Base-by-base conservation (phyloP, 352 stramenopile species). In the Pythium insidiosum region DNA sequence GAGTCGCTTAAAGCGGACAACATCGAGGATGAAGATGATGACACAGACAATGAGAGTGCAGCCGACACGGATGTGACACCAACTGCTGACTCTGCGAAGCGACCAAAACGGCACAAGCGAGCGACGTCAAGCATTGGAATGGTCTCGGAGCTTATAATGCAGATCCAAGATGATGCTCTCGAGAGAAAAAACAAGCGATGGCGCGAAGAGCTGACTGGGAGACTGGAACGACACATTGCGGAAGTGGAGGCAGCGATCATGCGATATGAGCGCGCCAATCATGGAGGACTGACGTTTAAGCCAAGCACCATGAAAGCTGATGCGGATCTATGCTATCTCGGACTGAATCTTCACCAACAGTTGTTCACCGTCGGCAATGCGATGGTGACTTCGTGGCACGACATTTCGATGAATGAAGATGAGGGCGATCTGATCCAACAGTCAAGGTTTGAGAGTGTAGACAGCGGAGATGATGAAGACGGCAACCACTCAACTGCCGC, bases 281-380 rank as follows among this genome's bases (percentile, higher is more conserved):
- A 88, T 21, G 72, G 53, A 0, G 76, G 74, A 1, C 56, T 89
- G 18, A 89, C 74, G 12, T 94, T 94, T 36, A 94, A 94, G 50
- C 81, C 81, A 6, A 89, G 75, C 45, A 94, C 81, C 2, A 91
- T 88, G 72, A 94, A 94, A 66, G 77, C 76, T 9, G 76, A 94
- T 55, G 61, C 73, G 0, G 65, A 73, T 28, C 54, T 94, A 18
- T 66, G 78, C 35, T 94, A 89, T 36, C 38, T 94, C 18, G 73
- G 78, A 2, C 34, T 94, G n/a, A 94, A 94, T 26, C 54, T 94
- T 28, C 81, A 94, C 47, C 75, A 88, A 34, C 81, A 94, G 33
- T 61, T 90, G 35, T 66, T 94, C 50, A 88, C 76, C 3, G 70
- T 94, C 4, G 76, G 78, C 11, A 76, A 72, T 33, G 75, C 73